Evolutionary conservation across 176 grass and related monocot species (phyloP).

Genomic region (Pontederia crassipes): DNA sequence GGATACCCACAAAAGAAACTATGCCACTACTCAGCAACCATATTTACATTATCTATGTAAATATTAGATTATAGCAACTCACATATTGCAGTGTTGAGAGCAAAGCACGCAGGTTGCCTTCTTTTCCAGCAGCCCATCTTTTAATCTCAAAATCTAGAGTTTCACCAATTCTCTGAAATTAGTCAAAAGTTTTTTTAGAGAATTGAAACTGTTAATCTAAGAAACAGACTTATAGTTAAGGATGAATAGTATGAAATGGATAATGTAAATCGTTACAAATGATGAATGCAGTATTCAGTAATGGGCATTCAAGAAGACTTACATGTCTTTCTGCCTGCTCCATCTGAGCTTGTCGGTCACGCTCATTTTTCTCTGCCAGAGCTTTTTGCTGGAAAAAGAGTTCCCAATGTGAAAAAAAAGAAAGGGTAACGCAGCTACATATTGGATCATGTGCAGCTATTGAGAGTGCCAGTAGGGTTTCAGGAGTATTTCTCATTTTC

Average conservation of each 20-base stretch:
- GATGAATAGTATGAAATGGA: neutral
- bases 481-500: neutral
- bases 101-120: constrained; percentile 86
- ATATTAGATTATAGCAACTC: constrained; percentile 24
- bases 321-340: constrained; percentile 81
- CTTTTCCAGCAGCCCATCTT: constrained; percentile 96
- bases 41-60: neutral
- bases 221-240: constrained; percentile 1
- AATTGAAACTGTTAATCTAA: constrained; percentile 14
- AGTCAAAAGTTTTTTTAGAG: constrained; percentile 15
- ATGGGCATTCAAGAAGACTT: constrained; percentile 11
- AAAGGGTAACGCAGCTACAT: neutral
- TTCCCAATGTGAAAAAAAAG: neutral
- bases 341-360: constrained; percentile 61
- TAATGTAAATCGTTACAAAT: constrained; percentile 4
- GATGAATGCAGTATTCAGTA: constrained; percentile 7
- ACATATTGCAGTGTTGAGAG: constrained; percentile 91
- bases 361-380: constrained; percentile 76
- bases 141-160: constrained; percentile 72
- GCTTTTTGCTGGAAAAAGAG: constrained; percentile 47
- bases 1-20: too few species aligned
- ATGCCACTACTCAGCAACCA: too few species aligned
- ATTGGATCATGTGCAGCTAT: neutral
- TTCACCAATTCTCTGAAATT: constrained; percentile 74
- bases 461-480: neutral